phyloP scores from a whole-genome alignment of 495 filamentous ascomycete species.

The Hypoxylon trugodes region DNA sequence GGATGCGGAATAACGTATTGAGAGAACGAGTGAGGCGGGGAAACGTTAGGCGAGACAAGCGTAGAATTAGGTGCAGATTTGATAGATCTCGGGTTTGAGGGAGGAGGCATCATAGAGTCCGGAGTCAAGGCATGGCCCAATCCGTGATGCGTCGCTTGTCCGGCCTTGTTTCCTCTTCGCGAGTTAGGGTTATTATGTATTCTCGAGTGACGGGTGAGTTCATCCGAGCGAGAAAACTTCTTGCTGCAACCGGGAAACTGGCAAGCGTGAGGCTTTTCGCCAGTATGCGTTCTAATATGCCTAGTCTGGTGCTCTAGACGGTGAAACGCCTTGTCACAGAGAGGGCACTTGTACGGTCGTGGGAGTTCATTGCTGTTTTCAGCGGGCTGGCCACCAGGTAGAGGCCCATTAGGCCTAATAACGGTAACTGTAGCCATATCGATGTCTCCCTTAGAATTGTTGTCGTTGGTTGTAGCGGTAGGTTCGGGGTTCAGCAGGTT shows the following conservation, averaged over 20 bases:
- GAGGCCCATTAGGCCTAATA: constrained; percentile 74
- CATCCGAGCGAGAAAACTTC: constrained; percentile 95
- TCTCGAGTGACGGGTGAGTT: constrained; percentile 94
- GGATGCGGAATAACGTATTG: constrained; percentile 74
- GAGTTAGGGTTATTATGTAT: constrained; percentile 99
- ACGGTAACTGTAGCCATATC: constrained; percentile 75
- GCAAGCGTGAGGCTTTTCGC: constrained; percentile 97
- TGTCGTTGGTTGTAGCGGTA: constrained; percentile 47
- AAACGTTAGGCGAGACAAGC: constrained; percentile 92
- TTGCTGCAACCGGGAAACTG: constrained; percentile 95
- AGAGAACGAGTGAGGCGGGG: constrained; percentile 89
- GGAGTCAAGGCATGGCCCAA: constrained; percentile 53
- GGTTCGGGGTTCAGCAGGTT: constrained; percentile 77
- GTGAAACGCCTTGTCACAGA: constrained; percentile 99
- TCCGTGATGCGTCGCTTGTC: constrained; percentile 56
- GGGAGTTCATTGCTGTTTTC: constrained; percentile 74
- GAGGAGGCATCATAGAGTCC: constrained; percentile 76
- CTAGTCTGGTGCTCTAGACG: constrained; percentile 97
- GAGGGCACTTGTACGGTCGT: constrained; percentile 95
- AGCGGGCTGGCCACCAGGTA: constrained; percentile 64
- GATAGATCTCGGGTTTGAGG: constrained; percentile 67
- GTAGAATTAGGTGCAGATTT: constrained; percentile 91
- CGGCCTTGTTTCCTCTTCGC: constrained; percentile 84
- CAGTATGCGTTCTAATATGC: constrained; percentile 97
- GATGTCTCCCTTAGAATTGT: constrained; percentile 49